These are phyloP conservation scores for Hibiscus tridactylites DNA, from an alignment of 345 rosid species.

Conservation along the genomic window DNA sequence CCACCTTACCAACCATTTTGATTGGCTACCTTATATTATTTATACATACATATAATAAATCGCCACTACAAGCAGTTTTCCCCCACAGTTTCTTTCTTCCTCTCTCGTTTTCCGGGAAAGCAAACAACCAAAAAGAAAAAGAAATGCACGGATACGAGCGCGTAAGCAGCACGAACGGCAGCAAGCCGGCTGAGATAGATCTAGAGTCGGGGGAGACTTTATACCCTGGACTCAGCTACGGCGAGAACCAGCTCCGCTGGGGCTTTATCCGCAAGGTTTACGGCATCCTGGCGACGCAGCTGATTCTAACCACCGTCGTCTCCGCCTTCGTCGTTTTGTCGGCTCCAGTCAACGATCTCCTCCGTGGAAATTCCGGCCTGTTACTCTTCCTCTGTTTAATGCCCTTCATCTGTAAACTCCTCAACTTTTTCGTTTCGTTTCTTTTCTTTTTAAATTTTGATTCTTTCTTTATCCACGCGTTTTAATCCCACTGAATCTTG, in stretches of 20 bases:
- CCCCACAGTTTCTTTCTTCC: neutral
- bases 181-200: constrained; percentile 35
- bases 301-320: constrained; percentile 73
- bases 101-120: neutral
- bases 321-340: constrained; percentile 43
- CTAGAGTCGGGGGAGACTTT: constrained; percentile 49
- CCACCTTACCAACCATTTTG: neutral
- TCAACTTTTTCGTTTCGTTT: neutral
- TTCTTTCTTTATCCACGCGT: neutral
- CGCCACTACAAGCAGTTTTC: neutral
- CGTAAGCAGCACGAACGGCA: constrained; percentile 29
- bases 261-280: constrained; percentile 91
- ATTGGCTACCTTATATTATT: neutral
- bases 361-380: constrained; percentile 62
- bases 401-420: constrained; percentile 65
- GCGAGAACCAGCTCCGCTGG: constrained; percentile 93
- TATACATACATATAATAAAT: neutral
- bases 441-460: neutral
- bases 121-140: neutral
- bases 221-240: constrained; percentile 71
- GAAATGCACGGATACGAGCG: constrained; percentile 49
- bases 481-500: neutral
- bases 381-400: constrained; percentile 62
- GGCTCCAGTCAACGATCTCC: constrained; percentile 55
- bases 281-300: constrained; percentile 75